phyloP scores from a whole-genome alignment of 2,329 filamentous ascomycete species.

The Cadophora sp. region DNA sequence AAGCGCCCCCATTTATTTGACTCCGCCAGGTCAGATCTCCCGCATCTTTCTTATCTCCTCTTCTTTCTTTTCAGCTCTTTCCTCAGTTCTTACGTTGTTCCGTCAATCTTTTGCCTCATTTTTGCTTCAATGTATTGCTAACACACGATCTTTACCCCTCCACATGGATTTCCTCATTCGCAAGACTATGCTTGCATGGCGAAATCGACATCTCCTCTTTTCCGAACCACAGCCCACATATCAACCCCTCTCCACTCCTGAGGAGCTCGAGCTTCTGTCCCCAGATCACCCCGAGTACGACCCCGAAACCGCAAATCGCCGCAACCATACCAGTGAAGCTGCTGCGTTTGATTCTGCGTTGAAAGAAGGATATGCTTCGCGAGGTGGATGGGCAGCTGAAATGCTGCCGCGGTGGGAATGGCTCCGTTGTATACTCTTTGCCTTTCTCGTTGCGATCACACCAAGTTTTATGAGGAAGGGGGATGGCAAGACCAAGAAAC shows the following conservation, averaged over 20 bases:
- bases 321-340: not conserved
- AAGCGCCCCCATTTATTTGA: not conserved
- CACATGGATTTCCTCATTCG: constrained; percentile 13
- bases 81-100: not conserved
- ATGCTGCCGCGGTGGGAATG: constrained; percentile 1
- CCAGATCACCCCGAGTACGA: constrained; percentile 8
- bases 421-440: not conserved
- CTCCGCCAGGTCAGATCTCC: constrained; percentile 6
- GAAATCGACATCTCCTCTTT: constrained; percentile 11
- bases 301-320: constrained; percentile 5
- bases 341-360: not conserved
- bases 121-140: not conserved
- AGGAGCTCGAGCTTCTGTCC: constrained; percentile 10
- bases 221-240: constrained; percentile 8
- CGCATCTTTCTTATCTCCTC: constrained; percentile 1
- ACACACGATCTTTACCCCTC: not conserved
- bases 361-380: constrained; percentile 2
- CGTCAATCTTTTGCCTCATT: not conserved
- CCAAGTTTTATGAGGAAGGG: constrained; percentile 4
- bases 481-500: not conserved
- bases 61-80: not conserved
- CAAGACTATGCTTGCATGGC: constrained; percentile 10
- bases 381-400: constrained; percentile 5
- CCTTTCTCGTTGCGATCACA: constrained; percentile 3
- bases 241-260: constrained; percentile 10